Evolutionary conservation across 106 monocot species (phyloP).

Genomic region (Dioscorea zingiberensis): DNA sequence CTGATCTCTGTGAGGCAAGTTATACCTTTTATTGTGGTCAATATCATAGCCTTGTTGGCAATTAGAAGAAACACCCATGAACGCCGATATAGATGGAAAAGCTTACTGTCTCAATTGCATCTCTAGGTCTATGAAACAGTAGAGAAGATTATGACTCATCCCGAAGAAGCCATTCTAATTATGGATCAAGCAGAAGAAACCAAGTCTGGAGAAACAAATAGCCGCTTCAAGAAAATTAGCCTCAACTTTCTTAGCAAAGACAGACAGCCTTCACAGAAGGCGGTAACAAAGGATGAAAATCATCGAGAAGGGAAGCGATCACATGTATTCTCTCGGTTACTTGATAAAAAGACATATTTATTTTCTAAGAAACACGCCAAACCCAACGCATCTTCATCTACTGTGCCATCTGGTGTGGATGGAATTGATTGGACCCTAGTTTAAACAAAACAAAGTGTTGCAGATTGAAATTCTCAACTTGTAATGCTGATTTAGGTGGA

Average conservation of each 20-base stretch:
- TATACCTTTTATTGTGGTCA: background rate
- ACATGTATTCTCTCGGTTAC: slow-evolving; percentile 42
- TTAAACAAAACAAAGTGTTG: background rate
- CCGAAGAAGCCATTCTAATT: slow-evolving; percentile 51
- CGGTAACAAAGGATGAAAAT: slow-evolving; percentile 42
- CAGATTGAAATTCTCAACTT: background rate
- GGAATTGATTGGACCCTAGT: background rate
- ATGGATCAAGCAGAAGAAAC: slow-evolving; percentile 35
- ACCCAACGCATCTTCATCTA: background rate
- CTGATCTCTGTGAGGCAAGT: slow-evolving; percentile 74
- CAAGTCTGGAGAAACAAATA: slow-evolving; percentile 33
- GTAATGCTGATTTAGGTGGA: background rate
- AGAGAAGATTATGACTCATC: slow-evolving; percentile 52
- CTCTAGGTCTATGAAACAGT: slow-evolving; percentile 78
- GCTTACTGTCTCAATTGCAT: background rate
- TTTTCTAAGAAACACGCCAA: slow-evolving; percentile 55
- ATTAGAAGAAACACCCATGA: slow-evolving; percentile 34
- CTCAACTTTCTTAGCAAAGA: slow-evolving; percentile 61
- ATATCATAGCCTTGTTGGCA: slow-evolving; percentile 13
- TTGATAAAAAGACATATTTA: slow-evolving; percentile 55
- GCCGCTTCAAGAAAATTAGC: slow-evolving; percentile 47
- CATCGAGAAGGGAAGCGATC: slow-evolving; percentile 39
- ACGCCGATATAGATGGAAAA: slow-evolving; percentile 2
- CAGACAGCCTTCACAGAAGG: slow-evolving; percentile 21
- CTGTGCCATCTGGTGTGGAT: background rate